phyloP scores from a whole-genome alignment of 495 filamentous ascomycete species.

The Talaromyces borbonicus region DNA sequence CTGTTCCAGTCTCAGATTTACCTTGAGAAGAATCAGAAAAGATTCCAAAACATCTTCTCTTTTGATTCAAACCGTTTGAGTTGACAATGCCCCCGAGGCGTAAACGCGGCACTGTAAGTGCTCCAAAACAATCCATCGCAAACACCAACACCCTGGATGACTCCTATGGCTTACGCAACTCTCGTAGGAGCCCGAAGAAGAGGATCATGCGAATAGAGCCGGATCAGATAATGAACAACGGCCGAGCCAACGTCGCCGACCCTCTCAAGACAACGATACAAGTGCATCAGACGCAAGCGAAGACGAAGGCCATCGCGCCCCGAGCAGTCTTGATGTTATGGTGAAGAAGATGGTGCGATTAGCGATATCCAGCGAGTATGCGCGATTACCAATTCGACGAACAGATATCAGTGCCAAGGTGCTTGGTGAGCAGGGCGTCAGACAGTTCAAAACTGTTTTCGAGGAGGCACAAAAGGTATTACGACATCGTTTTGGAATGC shows the following conservation, averaged over 20 bases:
- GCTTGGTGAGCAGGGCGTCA: conserved; percentile 26
- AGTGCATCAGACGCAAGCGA: conserved; percentile 10
- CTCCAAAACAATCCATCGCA: background rate
- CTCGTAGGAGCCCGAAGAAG: conserved; percentile 5
- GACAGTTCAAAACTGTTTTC: conserved; percentile 62
- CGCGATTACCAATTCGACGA: conserved; percentile 65
- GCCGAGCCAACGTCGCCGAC: conserved; percentile 10
- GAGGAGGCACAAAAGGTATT: conserved; percentile 57
- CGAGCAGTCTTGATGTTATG: conserved; percentile 49
- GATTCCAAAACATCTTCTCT: too few relatives aligned
- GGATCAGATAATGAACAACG: conserved; percentile 5
- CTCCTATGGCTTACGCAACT: too few relatives aligned
- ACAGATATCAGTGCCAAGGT: conserved; percentile 68
- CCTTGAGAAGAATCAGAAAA: too few relatives aligned
- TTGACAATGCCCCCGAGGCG: conserved; percentile 27
- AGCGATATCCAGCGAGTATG: conserved; percentile 78
- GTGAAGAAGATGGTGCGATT: conserved; percentile 89
- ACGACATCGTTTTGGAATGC: conserved; percentile 66
- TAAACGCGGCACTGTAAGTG: conserved; percentile 32
- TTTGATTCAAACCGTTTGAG: too few relatives aligned
- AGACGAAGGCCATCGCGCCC: conserved; percentile 19
- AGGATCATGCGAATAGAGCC: conserved; percentile 2
- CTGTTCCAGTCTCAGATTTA: too few relatives aligned
- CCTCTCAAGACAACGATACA: conserved; percentile 14
- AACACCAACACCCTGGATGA: too few relatives aligned